Conservation (phyloP, 225 moss, liverwort and hornwort genomes). For the Rhytidiadelphus loreus region DNA sequence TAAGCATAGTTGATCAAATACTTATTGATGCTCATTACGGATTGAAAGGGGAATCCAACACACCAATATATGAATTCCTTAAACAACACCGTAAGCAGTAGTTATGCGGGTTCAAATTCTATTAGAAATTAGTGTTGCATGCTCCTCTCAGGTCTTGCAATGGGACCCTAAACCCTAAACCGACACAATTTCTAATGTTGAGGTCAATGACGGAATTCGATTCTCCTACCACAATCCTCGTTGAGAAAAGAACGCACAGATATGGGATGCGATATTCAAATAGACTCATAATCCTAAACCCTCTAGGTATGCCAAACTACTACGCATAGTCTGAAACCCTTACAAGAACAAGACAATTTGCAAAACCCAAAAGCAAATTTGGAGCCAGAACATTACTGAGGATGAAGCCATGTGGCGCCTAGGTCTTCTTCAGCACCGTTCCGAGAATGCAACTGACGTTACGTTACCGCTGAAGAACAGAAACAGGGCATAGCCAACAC, state of each 20-base stretch:
- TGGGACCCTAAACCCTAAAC: neutral
- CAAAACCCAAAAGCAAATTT: neutral
- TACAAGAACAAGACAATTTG: neutral
- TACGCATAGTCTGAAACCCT: neutral
- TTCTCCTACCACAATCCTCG: neutral
- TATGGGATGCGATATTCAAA: neutral
- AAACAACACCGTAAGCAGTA: neutral
- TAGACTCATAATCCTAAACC: neutral
- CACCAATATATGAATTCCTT: neutral
- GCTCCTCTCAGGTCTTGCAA: neutral
- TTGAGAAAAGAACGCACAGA: too few relatives aligned
- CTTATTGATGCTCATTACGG: too few relatives aligned
- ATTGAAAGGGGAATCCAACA: neutral
- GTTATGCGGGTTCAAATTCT: neutral
- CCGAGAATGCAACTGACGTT: neutral
- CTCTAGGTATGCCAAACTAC: neutral
- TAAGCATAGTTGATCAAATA: neutral
- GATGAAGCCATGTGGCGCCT: neutral
- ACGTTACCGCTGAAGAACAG: neutral
- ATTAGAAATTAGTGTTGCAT: neutral
- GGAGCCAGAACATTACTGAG: neutral
- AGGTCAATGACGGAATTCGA: neutral
- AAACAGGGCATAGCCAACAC: neutral
- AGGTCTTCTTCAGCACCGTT: neutral
- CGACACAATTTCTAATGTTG: neutral